These are phyloP conservation scores for Penicillium verhagenii DNA, from an alignment of 495 filamentous ascomycete species.

Conservation along the genomic window DNA sequence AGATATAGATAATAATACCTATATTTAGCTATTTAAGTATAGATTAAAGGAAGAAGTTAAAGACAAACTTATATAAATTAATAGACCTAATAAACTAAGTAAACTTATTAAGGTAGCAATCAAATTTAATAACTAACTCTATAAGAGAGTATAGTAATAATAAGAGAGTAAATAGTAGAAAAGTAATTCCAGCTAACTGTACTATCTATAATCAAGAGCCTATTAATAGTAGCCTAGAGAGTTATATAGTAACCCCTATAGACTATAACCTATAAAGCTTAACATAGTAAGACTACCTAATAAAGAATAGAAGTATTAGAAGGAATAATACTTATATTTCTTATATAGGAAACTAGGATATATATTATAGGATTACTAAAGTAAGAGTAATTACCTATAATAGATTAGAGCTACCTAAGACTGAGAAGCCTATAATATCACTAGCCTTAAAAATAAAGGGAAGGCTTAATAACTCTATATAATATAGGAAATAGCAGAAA, in stretches of 20 bases:
- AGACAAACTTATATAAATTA: not conserved
- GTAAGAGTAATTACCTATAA: too few relatives aligned
- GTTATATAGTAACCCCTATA: not conserved
- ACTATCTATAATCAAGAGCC: too few relatives aligned
- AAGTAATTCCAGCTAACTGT: too few relatives aligned
- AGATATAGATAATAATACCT: not conserved
- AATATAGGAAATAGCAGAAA: too few relatives aligned
- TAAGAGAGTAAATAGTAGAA: not conserved
- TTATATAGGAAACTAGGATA: not conserved
- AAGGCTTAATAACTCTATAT: too few relatives aligned
- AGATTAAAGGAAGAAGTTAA: not conserved
- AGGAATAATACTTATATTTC: not conserved
- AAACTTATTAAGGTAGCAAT: not conserved
- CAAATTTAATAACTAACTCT: not conserved
- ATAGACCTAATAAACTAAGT: not conserved
- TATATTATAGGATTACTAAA: not conserved
- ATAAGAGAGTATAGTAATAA: not conserved
- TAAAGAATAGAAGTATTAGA: not conserved
- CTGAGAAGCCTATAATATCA: too few relatives aligned
- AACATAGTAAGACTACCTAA: not conserved
- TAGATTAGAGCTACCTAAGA: too few relatives aligned
- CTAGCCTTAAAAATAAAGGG: too few relatives aligned
- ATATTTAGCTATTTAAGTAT: not conserved
- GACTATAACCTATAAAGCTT: not conserved
- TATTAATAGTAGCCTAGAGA: too few relatives aligned